Evolutionary conservation across 2,329 filamentous ascomycete species (phyloP).

Genomic region (Aureobasidium pullulans): DNA sequence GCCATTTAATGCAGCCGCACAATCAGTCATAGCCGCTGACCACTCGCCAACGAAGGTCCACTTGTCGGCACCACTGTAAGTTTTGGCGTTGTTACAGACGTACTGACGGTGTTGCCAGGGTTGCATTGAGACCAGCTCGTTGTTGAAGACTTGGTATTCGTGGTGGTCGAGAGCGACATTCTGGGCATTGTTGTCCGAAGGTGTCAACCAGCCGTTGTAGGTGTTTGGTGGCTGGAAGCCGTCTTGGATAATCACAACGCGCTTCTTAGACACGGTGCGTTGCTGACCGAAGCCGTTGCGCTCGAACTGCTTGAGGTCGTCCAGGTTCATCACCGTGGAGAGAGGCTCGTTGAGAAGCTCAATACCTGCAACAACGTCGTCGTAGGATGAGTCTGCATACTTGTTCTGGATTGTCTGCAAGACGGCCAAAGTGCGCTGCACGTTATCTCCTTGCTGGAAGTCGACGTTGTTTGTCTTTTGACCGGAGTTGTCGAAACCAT

Average conservation of each 20-base stretch:
- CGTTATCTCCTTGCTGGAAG: constrained; percentile 43
- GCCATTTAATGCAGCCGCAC: constrained; percentile 40
- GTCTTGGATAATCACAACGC: constrained; percentile 51
- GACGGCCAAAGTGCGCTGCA: constrained; percentile 46
- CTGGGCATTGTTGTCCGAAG: constrained; percentile 41
- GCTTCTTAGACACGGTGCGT: constrained; percentile 23
- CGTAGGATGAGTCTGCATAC: constrained; percentile 46
- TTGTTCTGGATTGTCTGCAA: constrained; percentile 51
- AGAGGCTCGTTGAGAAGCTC: constrained; percentile 52
- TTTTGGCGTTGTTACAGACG: constrained; percentile 48
- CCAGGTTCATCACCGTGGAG: constrained; percentile 38
- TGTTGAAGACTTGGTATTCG: constrained; percentile 59
- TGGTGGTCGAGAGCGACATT: constrained; percentile 60
- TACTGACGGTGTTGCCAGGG: constrained; percentile 47
- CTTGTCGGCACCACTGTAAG: constrained; percentile 51
- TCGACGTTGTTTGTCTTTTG: constrained; percentile 36
- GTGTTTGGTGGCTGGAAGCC: constrained; percentile 46
- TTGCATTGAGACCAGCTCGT: constrained; percentile 42
- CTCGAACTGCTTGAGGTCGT: constrained; percentile 46
- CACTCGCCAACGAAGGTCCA: constrained; percentile 64
- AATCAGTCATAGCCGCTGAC: constrained; percentile 60
- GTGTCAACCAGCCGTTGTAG: constrained; percentile 56
- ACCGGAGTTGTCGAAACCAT: constrained; percentile 58
- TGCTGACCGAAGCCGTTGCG: constrained; percentile 44
- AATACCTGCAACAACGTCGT: constrained; percentile 53